Base-by-base conservation (phyloP, 139 green algal genomes). In the Chlamydomonas schloesseri region DNA sequence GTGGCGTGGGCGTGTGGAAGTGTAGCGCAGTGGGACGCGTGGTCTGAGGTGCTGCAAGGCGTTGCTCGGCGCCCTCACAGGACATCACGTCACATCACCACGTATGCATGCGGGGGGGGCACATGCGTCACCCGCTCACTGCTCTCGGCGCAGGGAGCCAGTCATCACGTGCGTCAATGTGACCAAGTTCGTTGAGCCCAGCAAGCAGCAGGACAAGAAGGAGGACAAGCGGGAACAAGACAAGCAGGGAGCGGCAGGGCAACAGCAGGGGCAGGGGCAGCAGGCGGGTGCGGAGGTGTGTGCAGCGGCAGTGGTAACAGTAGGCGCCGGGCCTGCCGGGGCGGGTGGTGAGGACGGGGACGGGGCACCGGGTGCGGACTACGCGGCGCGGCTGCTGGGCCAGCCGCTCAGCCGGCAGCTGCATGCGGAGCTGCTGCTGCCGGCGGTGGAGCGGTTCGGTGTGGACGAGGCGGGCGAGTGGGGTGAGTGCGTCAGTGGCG, bases 391-490 rank as follows among this genome's bases (percentile, higher is more conserved):
- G 53, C 82, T 88, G 46, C 71, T 88, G 20, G 82, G 82, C 8
- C 37, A 33, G 3, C 5, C 2, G 1, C 57, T 88, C 0, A 46
- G 53, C 47, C 58, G 68, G 1, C 24, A 21, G 31, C n/a, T 82
- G 46, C 46, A 77, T 26, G 2, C 13, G 21, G 33, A 37, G 26
- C 46, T 79, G 31, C 46, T 88, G 83, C 24, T 72, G 47, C 73
- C 83, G 14, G 83, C 73, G 6, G 17, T 24, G 11, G 6, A 28
- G 33, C 2, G 14, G 60, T 78, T 55, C 33, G 83, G 83, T 24
- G 47, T 88, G 26, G 83, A 88, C 47, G 83, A 83, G 72, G 76
- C 58, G n/a, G 83, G 83, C 0, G 83, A 88, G 83, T 53, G 28
- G 62, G 83, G 83, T 1, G 83, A 88, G n/a, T n/a, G n/a, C n/a